Percentiles rank a stretch among this genome's conserved stretches.
Evolutionary conservation across 345 rosid species (phyloP).

Genomic region (Firmiana major): DNA sequence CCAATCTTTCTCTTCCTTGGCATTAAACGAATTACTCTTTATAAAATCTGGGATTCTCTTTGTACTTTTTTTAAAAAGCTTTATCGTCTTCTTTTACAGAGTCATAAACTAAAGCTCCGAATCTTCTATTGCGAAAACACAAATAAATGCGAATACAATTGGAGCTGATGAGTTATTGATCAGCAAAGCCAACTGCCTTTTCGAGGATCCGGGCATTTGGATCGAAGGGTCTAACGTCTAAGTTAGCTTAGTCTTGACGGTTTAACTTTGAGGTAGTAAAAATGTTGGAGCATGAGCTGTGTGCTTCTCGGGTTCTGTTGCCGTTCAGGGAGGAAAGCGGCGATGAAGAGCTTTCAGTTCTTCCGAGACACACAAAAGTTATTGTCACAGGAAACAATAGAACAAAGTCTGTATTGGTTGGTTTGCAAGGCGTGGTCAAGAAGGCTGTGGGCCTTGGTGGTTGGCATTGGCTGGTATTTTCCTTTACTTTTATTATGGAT

Average conservation of each 20-base stretch:
- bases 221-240: neutral
- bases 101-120: conserved; percentile 16
- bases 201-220: conserved; percentile 11
- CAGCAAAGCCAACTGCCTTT: neutral
- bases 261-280: neutral
- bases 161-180: conserved; percentile 15
- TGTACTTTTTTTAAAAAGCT: neutral
- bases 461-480: conserved; percentile 94
- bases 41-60: conserved; percentile 7
- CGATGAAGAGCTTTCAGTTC: conserved; percentile 93
- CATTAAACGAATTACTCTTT: conserved; percentile 8
- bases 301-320: conserved; percentile 37
- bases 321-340: conserved; percentile 75
- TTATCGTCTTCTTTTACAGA: conserved; percentile 17
- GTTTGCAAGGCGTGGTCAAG: conserved; percentile 91
- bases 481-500: neutral
- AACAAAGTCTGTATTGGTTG: conserved; percentile 92
- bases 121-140: neutral
- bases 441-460: conserved; percentile 98
- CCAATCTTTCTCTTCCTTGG: conserved; percentile 3
- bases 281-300: conserved; percentile 15
- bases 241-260: neutral
- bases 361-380: conserved; percentile 94
- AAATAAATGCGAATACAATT: neutral
- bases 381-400: conserved; percentile 95